Evolutionary conservation across 306 rosid species (phyloP).

Genomic region (Quercus suber): DNA sequence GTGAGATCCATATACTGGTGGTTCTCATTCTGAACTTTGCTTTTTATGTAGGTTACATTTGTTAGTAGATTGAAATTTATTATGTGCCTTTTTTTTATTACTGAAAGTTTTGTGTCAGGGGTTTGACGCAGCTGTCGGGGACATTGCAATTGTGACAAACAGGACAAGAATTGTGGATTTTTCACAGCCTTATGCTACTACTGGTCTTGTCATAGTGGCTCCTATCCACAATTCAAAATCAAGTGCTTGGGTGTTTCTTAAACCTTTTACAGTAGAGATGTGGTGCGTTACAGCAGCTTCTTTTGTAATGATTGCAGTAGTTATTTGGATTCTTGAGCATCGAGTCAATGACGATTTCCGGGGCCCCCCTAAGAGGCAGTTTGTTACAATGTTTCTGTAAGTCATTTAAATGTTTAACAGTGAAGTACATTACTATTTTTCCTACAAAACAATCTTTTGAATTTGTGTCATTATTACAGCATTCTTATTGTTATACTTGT

Average conservation of each 20-base stretch:
- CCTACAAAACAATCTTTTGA: neutral
- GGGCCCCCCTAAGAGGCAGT: slow-evolving; percentile 87
- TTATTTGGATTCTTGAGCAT: slow-evolving; percentile 95
- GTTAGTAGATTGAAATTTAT: slow-evolving; percentile 10
- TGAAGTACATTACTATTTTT: slow-evolving; percentile 8
- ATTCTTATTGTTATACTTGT: neutral
- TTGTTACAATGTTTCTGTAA: slow-evolving; percentile 72
- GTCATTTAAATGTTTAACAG: slow-evolving; percentile 22
- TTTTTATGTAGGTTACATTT: slow-evolving; percentile 12
- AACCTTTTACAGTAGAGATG: slow-evolving; percentile 85
- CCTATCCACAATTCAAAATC: slow-evolving; percentile 53
- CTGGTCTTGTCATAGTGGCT: slow-evolving; percentile 90
- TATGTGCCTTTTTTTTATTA: slow-evolving; percentile 8
- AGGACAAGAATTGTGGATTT: slow-evolving; percentile 78
- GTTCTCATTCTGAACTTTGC: slow-evolving; percentile 12
- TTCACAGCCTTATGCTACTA: slow-evolving; percentile 88
- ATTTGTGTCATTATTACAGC: neutral
- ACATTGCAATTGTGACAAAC: slow-evolving; percentile 86
- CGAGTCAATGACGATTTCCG: slow-evolving; percentile 85
- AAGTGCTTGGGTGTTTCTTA: slow-evolving; percentile 86
- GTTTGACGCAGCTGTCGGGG: slow-evolving; percentile 93
- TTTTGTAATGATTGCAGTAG: slow-evolving; percentile 67
- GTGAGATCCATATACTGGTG: neutral
- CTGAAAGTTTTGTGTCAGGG: slow-evolving; percentile 45
- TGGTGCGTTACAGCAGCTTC: slow-evolving; percentile 79